Evolutionary conservation across 2,329 filamentous ascomycete genomes (phyloP), one percentile per base, ranked within the genome.

Genomic region (Coccinonectria pachysandricola): DNA sequence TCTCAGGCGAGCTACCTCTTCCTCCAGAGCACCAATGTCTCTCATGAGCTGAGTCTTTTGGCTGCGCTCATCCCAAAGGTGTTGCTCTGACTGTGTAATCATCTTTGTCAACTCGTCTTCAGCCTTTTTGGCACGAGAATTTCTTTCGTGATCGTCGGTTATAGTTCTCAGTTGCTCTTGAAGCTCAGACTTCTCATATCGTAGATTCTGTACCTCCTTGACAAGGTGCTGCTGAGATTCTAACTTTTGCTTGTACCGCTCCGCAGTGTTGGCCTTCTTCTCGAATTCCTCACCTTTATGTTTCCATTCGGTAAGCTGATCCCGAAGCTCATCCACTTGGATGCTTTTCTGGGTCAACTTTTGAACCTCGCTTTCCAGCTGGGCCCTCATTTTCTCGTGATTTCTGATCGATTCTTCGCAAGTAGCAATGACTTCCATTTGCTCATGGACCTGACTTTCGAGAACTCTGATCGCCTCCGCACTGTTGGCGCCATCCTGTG

Each of bases 361-460:
- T 26, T 57, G 51, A 18, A 72, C 60, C 36, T 75, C 68, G 33
- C 57, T 59, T 30, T 79, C 70, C 8, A 78, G 55, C 40, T 81
- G 70, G 12, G 68, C 65, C 28, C 47, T 50, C 7, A 39, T 37
- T 30, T 46, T 48, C 22, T 53, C 46, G 29, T 54, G 46, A 13
- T 42, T 48, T 8, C 54, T 50, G 24, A 59, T 57, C n/a, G 35
- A 40, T 49, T 87, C 81, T 40, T 84, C 71, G 13, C 64, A 68
- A 17, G 48, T 46, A 19, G 75, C 73, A 45, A 87, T 86, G 25
- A 84, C 61, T 31, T 78, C 67, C 49, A 83, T 76, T 43, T 80
- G 75, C 41, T 84, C 73, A 20, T 69, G 68, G 13, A 78, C 58
- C 38, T 68, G 67, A 21, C 59, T 56, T 39, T 76, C 62, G 40